Conservation (phyloP, 1,284 basidiomycete genomes). For the Phylloboletellus chloephorus region DNA sequence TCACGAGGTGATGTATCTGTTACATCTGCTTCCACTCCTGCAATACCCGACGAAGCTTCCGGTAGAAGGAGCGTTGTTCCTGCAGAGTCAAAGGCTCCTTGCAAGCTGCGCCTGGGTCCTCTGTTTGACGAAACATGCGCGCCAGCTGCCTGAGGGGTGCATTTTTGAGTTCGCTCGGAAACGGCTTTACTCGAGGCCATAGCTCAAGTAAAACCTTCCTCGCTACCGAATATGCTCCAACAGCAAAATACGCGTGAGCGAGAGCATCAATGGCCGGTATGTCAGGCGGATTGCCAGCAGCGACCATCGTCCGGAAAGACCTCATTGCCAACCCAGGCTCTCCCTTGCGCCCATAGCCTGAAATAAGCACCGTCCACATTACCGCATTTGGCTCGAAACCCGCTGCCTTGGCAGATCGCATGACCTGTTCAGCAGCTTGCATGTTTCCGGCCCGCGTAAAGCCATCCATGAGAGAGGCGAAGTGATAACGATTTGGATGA, state of each 20-base stretch:
- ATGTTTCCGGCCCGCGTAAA: slow-evolving; percentile 52
- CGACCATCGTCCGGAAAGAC: slow-evolving; percentile 60
- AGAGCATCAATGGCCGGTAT: slow-evolving; percentile 62
- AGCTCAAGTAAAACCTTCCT: slow-evolving; percentile 50
- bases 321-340: slow-evolving; percentile 49
- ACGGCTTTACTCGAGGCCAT: slow-evolving; percentile 60
- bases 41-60: slow-evolving; percentile 24
- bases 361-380: slow-evolving; percentile 70
- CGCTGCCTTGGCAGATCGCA: slow-evolving; percentile 44
- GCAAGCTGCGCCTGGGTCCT: slow-evolving; percentile 4
- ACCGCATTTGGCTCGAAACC: slow-evolving; percentile 53
- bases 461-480: slow-evolving; percentile 64
- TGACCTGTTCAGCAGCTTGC: slow-evolving; percentile 43
- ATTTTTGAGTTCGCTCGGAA: slow-evolving; percentile 44
- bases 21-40: slow-evolving; percentile 20
- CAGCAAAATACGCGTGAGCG: slow-evolving; percentile 57
- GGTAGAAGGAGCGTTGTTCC: slow-evolving; percentile 30
- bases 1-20: neutral
- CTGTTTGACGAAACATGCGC: slow-evolving; percentile 35
- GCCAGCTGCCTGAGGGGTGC: slow-evolving; percentile 43
- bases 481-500: slow-evolving; percentile 63
- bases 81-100: slow-evolving; percentile 23
- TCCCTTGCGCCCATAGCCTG: slow-evolving; percentile 56
- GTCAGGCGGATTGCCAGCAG: slow-evolving; percentile 56
- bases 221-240: slow-evolving; percentile 46